Conservation (phyloP, 345 rosid species). For the Psidium guajava region DNA sequence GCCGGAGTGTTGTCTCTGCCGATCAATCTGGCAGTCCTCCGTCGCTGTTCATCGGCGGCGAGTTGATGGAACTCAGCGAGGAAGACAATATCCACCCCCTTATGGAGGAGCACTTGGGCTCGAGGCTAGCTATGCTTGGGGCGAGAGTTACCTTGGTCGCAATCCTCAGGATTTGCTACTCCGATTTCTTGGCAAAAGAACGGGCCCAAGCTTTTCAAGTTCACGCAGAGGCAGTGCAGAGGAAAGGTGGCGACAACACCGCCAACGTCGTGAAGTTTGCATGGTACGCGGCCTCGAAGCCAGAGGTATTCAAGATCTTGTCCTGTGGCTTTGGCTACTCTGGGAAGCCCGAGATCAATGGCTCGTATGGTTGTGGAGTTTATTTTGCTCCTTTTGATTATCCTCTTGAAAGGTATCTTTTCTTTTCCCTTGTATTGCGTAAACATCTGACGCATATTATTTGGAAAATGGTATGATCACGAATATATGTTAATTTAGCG, state of each 20-base stretch:
- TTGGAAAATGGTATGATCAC: background rate
- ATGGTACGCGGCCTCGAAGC: constrained; percentile 48
- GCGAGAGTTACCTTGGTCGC: constrained; percentile 23
- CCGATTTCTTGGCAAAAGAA: constrained; percentile 28
- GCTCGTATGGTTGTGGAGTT: constrained; percentile 51
- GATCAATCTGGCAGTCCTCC: background rate
- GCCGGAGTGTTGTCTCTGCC: constrained; percentile 29
- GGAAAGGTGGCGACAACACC: constrained; percentile 30
- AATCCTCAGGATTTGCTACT: constrained; percentile 29
- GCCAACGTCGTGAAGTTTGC: constrained; percentile 50
- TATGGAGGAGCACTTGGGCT: constrained; percentile 23
- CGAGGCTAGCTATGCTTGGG: constrained; percentile 26
- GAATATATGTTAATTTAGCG: background rate
- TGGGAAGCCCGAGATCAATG: constrained; percentile 14
- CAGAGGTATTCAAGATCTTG: constrained; percentile 29
- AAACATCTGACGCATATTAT: background rate
- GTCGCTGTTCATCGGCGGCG: background rate
- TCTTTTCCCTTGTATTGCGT: background rate
- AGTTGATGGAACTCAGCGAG: constrained; percentile 24
- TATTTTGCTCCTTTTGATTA: constrained; percentile 51
- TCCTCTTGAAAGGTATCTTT: constrained; percentile 50
- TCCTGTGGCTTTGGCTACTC: constrained; percentile 50
- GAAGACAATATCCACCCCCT: constrained; percentile 40
- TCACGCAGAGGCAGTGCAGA: constrained; percentile 35
- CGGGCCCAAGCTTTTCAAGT: constrained; percentile 46